Evolutionary conservation across 2,329 filamentous ascomycete species (phyloP).

Genomic region (Sporothrix pseudoabietina): DNA sequence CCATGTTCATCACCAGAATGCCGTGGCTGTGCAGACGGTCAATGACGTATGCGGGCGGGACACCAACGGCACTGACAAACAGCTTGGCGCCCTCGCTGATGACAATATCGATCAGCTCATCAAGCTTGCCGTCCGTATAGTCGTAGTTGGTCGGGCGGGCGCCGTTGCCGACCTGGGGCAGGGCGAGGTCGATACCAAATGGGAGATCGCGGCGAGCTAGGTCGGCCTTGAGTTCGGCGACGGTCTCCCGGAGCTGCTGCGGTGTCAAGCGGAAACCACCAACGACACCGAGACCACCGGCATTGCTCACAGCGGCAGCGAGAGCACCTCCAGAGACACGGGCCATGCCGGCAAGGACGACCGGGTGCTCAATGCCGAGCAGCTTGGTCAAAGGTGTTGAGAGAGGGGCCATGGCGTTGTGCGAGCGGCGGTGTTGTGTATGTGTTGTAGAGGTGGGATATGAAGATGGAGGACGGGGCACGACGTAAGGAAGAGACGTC

Average conservation of each 20-base stretch:
- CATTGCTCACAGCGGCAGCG: constrained; percentile 85
- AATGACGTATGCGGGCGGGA: constrained; percentile 74
- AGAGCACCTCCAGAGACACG: constrained; percentile 76
- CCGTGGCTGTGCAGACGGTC: constrained; percentile 75
- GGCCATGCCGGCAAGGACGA: constrained; percentile 94
- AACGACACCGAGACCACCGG: constrained; percentile 79
- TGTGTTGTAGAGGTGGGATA: too few species aligned
- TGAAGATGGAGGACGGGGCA: too few species aligned
- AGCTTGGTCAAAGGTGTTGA: constrained; percentile 77
- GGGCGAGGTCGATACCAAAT: constrained; percentile 88
- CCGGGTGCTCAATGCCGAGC: constrained; percentile 81
- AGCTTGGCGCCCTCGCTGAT: constrained; percentile 81
- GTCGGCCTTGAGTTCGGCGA: constrained; percentile 80
- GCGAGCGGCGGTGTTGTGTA: neutral
- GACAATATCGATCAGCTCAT: constrained; percentile 83
- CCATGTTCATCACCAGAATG: constrained; percentile 95
- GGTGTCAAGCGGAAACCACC: constrained; percentile 74
- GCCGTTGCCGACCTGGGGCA: constrained; percentile 81
- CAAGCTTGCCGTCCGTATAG: constrained; percentile 86
- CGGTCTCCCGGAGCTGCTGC: constrained; percentile 72
- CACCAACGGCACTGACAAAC: constrained; percentile 86
- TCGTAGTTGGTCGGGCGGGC: constrained; percentile 94
- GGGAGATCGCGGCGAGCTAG: constrained; percentile 69
- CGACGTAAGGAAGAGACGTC: neutral
- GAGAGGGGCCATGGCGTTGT: constrained; percentile 50